Evolutionary conservation across 2,329 filamentous ascomycete genomes (phyloP).

Genomic region (Sarocladium strictum): DNA sequence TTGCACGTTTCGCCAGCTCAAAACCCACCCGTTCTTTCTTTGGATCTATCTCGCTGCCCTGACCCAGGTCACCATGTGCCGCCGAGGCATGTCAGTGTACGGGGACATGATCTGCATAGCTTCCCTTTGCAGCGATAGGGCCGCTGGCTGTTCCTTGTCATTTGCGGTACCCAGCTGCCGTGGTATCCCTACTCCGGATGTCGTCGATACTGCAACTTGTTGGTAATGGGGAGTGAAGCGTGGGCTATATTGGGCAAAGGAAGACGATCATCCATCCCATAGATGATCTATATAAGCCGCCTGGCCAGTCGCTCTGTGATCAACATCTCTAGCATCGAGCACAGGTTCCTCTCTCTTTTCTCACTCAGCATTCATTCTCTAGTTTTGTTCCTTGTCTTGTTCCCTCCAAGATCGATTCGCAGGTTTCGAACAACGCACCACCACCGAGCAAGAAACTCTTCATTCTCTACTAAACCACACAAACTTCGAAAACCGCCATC

Average conservation of each 20-base stretch:
- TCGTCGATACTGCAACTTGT: neutral
- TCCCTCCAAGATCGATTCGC: too few species aligned
- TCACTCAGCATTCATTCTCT: neutral
- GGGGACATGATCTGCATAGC: constrained; percentile 1
- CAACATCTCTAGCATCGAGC: neutral
- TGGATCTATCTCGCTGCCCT: neutral
- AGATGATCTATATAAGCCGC: constrained; percentile 8
- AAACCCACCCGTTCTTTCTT: neutral
- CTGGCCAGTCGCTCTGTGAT: neutral
- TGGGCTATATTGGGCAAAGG: neutral
- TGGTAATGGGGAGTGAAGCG: neutral
- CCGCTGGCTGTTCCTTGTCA: neutral
- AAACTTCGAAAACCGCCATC: constrained; percentile 12
- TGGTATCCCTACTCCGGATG: neutral
- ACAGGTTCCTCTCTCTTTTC: neutral
- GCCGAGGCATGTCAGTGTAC: neutral
- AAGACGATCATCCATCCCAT: neutral
- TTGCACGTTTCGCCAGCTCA: constrained; percentile 6
- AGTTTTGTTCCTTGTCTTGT: too few species aligned
- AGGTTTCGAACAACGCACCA: neutral
- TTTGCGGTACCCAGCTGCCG: neutral
- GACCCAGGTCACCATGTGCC: neutral
- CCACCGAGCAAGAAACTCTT: neutral
- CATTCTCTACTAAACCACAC: neutral
- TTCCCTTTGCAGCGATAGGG: constrained; percentile 6